These are phyloP conservation scores for Stipa capillata DNA, from an alignment of 176 grass and related monocot species.

Conservation along the genomic window DNA sequence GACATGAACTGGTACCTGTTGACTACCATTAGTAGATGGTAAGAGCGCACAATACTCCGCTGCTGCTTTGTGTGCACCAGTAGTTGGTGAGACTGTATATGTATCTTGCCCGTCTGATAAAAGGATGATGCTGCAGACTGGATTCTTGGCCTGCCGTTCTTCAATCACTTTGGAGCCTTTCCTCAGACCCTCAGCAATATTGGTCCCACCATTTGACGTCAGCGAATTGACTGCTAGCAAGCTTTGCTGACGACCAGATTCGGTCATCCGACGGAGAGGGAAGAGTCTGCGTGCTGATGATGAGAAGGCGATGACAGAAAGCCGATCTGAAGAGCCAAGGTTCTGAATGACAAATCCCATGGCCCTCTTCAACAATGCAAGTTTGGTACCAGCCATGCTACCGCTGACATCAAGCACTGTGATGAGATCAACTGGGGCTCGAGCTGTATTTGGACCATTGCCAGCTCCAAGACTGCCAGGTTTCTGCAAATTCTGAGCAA, in stretches of 20 bases:
- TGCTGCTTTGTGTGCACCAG: slow-evolving; percentile 38
- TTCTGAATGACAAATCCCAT: slow-evolving; percentile 99
- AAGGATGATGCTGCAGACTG: slow-evolving; percentile 90
- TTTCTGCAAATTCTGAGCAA: slow-evolving; percentile 26
- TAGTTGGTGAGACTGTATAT: slow-evolving; percentile 54
- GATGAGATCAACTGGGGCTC: slow-evolving; percentile 79
- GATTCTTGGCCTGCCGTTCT: slow-evolving; percentile 83
- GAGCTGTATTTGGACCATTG: slow-evolving; percentile 14
- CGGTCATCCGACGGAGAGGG: slow-evolving; percentile 75
- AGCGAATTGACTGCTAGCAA: slow-evolving; percentile 80
- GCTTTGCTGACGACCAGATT: slow-evolving; percentile 59
- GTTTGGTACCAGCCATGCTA: slow-evolving; percentile 91
- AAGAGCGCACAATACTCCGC: slow-evolving; percentile 58
- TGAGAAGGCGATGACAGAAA: slow-evolving; percentile 87
- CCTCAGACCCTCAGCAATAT: slow-evolving; percentile 82
- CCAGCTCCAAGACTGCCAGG: slow-evolving; percentile 1
- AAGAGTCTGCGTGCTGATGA: slow-evolving; percentile 77
- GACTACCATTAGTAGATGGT: slow-evolving; percentile 40
- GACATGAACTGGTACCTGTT: slow-evolving; percentile 72
- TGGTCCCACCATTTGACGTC: slow-evolving; percentile 71
- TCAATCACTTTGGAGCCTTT: slow-evolving; percentile 89
- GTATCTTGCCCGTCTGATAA: slow-evolving; percentile 92
- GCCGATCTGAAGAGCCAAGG: slow-evolving; percentile 70
- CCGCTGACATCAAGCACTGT: slow-evolving; percentile 97
- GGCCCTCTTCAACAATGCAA: slow-evolving; percentile 84